A percentile compares a stretch with the other conserved stretches of the same genome.
Conservation (phyloP, 2,329 filamentous ascomycete species). For the Trichoderma aggressivum region DNA sequence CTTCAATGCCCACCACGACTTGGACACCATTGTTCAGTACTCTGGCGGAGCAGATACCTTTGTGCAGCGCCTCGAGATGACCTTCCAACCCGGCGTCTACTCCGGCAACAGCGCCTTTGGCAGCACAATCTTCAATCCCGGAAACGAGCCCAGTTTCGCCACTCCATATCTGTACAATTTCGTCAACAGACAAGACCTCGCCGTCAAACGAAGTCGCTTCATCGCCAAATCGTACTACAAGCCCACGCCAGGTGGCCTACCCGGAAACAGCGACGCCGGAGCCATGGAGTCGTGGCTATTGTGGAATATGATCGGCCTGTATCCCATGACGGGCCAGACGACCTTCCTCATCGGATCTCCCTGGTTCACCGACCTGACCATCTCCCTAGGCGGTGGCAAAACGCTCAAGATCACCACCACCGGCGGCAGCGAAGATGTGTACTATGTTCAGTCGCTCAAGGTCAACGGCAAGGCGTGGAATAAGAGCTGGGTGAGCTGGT, state of each 20-base stretch:
- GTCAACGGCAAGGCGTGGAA: constrained; percentile 63
- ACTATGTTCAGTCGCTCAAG: constrained; percentile 63
- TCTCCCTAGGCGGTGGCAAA: constrained; percentile 55
- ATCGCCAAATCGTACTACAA: constrained; percentile 60
- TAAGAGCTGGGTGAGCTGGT: constrained; percentile 63
- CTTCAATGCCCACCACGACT: constrained; percentile 67
- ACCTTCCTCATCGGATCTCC: constrained; percentile 64
- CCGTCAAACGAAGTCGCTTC: constrained; percentile 55
- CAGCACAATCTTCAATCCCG: constrained; percentile 62
- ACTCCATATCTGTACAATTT: constrained; percentile 69
- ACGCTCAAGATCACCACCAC: constrained; percentile 52
- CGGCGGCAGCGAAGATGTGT: constrained; percentile 46
- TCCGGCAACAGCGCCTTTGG: constrained; percentile 42
- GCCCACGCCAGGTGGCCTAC: constrained; percentile 53
- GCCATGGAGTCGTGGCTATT: constrained; percentile 70
- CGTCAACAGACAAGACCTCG: constrained; percentile 58
- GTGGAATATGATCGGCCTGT: constrained; percentile 67
- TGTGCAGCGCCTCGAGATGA: constrained; percentile 55
- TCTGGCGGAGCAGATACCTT: constrained; percentile 56
- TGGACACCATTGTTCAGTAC: constrained; percentile 50
- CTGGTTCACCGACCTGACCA: constrained; percentile 58
- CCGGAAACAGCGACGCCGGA: constrained; percentile 68
- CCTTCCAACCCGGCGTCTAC: constrained; percentile 52
- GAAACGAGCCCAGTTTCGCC: constrained; percentile 65
- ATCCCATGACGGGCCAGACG: constrained; percentile 65